Evolutionary conservation across 441 rosid genomes (phyloP).

Genomic region (Populus hybrid): DNA sequence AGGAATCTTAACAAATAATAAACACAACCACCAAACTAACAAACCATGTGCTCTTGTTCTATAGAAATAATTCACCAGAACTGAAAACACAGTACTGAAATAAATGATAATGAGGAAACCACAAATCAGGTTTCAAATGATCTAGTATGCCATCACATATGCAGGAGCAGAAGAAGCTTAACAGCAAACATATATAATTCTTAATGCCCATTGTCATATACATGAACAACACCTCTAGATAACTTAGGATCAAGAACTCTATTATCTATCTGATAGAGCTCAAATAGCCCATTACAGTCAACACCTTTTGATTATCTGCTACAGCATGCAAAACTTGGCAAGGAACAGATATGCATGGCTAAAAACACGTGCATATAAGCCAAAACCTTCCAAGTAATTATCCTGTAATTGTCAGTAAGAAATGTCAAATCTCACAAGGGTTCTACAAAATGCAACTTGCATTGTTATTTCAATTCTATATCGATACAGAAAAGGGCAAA

Average conservation of each 20-base stretch:
- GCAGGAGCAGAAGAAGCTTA: not conserved
- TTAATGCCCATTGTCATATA: not conserved
- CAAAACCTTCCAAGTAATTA: too few relatives aligned
- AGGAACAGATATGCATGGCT: too few relatives aligned
- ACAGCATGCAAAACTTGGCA: not conserved
- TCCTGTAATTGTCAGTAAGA: too few relatives aligned
- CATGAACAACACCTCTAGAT: not conserved
- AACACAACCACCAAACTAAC: not conserved
- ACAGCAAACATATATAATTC: not conserved
- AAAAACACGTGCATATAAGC: too few relatives aligned
- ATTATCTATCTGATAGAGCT: not conserved
- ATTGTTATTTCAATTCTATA: too few relatives aligned
- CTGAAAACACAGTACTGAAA: not conserved
- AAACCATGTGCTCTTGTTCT: not conserved
- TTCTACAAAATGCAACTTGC: too few relatives aligned
- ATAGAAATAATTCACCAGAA: slow-evolving; percentile 2
- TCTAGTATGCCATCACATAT: not conserved
- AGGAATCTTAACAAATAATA: not conserved
- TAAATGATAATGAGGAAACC: not conserved
- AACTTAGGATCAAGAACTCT: not conserved
- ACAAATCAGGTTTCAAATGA: not conserved
- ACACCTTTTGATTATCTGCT: too few relatives aligned
- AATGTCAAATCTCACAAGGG: too few relatives aligned
- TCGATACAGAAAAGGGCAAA: too few relatives aligned
- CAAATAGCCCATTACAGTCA: not conserved